Percentiles rank a stretch among this genome's conserved stretches.
Evolutionary conservation across 352 stramenopile species (phyloP).

Genomic region (Sclerospora graminicola): DNA sequence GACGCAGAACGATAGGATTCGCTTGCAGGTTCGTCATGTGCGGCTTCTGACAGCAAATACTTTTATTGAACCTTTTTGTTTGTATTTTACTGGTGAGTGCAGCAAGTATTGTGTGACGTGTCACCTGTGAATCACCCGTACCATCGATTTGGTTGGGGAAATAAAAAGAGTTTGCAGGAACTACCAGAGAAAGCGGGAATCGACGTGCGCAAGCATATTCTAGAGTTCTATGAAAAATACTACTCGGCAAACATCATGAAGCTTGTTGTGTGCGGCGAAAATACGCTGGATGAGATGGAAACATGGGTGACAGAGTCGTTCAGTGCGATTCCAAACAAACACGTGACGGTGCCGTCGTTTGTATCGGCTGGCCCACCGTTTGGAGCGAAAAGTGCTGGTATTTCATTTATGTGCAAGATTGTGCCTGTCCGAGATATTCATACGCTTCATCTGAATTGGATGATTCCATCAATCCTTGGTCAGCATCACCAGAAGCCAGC

Average conservation of each 20-base stretch:
- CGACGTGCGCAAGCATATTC: conserved; percentile 49
- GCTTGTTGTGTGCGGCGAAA: conserved; percentile 67
- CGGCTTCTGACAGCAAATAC: background rate
- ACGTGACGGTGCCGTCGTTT: conserved; percentile 34
- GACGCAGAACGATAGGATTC: conserved; percentile 58
- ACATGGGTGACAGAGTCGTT: conserved; percentile 55
- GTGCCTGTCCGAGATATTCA: conserved; percentile 72
- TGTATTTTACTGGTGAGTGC: conserved; percentile 9
- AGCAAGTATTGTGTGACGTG: conserved; percentile 74
- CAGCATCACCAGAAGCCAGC: conserved; percentile 63
- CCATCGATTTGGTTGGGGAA: conserved; percentile 79
- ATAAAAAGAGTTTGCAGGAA: conserved; percentile 56
- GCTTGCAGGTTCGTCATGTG: conserved; percentile 18
- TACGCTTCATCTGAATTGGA: conserved; percentile 65
- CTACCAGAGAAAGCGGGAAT: conserved; percentile 29
- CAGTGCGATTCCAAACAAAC: conserved; percentile 48
- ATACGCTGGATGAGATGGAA: conserved; percentile 61
- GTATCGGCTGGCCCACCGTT: conserved; percentile 33
- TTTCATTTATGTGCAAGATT: conserved; percentile 50
- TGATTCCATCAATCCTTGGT: conserved; percentile 62
- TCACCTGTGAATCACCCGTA: conserved; percentile 54
- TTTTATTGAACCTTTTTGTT: background rate
- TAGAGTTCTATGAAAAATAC: conserved; percentile 53
- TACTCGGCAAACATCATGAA: conserved; percentile 84
- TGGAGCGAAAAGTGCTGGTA: conserved; percentile 24